phyloP scores from a whole-genome alignment of 2,329 filamentous ascomycete species.

The Trichoderma atrobrunneum region DNA sequence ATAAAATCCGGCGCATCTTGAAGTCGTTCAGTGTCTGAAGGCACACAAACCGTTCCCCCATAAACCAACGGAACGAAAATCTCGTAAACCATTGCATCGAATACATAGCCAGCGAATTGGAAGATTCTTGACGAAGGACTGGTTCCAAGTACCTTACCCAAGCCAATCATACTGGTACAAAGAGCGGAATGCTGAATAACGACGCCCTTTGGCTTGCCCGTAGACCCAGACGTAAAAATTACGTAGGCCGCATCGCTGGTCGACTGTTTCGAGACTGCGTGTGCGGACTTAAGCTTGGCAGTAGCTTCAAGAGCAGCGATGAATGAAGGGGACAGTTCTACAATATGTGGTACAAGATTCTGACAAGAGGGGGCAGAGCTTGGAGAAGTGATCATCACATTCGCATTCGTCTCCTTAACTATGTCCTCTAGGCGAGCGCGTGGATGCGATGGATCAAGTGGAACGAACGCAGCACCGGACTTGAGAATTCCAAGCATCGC shows the following conservation, averaged over 20 bases:
- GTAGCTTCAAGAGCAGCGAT: not conserved
- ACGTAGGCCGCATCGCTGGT: not conserved
- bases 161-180: not conserved
- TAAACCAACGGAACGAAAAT: not conserved
- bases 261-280: not conserved
- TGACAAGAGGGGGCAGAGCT: not conserved
- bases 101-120: conserved; percentile 13
- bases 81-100: conserved; percentile 3
- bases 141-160: not conserved
- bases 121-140: not conserved
- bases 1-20: not conserved
- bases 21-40: not conserved
- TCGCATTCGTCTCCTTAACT: conserved; percentile 8
- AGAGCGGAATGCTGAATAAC: conserved; percentile 4
- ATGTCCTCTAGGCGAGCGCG: not conserved
- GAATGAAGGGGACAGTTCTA: conserved; percentile 3
- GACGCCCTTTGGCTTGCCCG: conserved; percentile 10
- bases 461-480: conserved; percentile 28
- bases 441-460: conserved; percentile 27
- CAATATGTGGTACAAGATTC: not conserved
- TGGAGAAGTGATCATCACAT: conserved; percentile 16
- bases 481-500: conserved; percentile 30
- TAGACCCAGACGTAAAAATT: conserved; percentile 6
- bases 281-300: not conserved
- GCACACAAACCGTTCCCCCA: conserved; percentile 1